A percentile compares a stretch with the other conserved stretches of the same genome.
These are phyloP conservation scores for Calonectria pteridis DNA, from an alignment of 2,329 filamentous ascomycete genomes.

Conservation along the genomic window DNA sequence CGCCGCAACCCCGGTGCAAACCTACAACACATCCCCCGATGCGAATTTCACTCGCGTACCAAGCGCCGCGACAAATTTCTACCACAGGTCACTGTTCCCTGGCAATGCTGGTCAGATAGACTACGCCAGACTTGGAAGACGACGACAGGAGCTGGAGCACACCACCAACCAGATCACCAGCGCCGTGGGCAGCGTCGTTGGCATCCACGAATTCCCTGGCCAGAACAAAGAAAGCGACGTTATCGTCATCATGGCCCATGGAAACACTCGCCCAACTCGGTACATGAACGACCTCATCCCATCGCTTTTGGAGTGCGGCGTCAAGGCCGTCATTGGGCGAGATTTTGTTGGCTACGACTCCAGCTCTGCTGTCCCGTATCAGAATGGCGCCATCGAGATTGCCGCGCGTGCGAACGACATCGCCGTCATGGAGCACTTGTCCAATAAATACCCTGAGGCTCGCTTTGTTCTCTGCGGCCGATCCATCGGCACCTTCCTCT, in stretches of 20 bases:
- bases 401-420: conserved; percentile 14
- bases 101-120: conserved; percentile 12
- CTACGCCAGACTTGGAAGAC: not conserved
- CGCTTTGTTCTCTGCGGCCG: conserved; percentile 18
- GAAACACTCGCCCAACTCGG: conserved; percentile 14
- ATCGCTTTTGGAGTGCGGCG: not conserved
- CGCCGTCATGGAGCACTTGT: not conserved
- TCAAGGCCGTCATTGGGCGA: conserved; percentile 15
- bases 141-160: not conserved
- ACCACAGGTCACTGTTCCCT: conserved; percentile 12
- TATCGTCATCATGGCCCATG: conserved; percentile 14
- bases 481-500: conserved; percentile 19
- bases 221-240: not conserved
- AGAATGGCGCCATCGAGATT: conserved; percentile 14
- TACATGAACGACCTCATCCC: conserved; percentile 15
- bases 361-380: conserved; percentile 12
- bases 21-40: not conserved
- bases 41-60: not conserved
- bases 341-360: conserved; percentile 23
- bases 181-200: conserved; percentile 7
- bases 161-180: not conserved
- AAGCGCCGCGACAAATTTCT: not conserved
- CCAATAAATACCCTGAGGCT: not conserved
- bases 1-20: not conserved
- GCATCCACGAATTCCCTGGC: conserved; percentile 9